Base-by-base conservation (phyloP, 176 grass and related monocot genomes). In the Chrysopogon serrulatus region DNA sequence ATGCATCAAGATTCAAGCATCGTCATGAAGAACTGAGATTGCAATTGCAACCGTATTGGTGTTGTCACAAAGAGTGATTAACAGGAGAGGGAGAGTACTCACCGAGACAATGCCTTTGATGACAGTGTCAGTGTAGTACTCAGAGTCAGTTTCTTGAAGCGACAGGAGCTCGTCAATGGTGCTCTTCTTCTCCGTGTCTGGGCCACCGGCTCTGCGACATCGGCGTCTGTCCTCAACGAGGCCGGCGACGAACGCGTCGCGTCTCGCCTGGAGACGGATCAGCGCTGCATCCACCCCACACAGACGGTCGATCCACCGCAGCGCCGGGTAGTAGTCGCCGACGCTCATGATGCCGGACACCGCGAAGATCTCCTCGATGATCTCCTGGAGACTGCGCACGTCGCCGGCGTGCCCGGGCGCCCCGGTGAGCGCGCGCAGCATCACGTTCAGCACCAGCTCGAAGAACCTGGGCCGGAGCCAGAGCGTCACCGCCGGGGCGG, bases 61-160 rank as follows among this genome's bases (percentile, higher is more conserved):
- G n/a, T n/a, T n/a, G n/a, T n/a, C n/a, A n/a, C n/a, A n/a, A n/a
- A n/a, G n/a, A n/a, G n/a, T n/a, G n/a, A n/a, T n/a, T n/a, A n/a
- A n/a, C n/a, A n/a, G n/a, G n/a, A n/a, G n/a, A n/a, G n/a, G n/a
- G 28, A 47, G 23, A 47, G 5, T 44, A 56, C 90, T 89, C 82
- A 93, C 91, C 68, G 72, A 4, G 48, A 73, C 65, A 57, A 95
- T 51, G n/a, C 82, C 87, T 68, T 89, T 92, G 73, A 95, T 66
- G 72, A 86, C 71, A 1, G 74, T 73, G 41, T 95, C 85, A 0
- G 85, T 92, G n/a, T n/a, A n/a, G 87, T 90, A 54, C 4, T 80
- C 79, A 0, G 93, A 87, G 26, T 95, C 87, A 2, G 26, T 69
- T 6, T 78, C 73, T 73, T 92, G 90, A 8, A 84, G 73, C 34